These are phyloP conservation scores for Cercospora janseana DNA, from an alignment of 2,329 filamentous ascomycete genomes.

Conservation along the genomic window DNA sequence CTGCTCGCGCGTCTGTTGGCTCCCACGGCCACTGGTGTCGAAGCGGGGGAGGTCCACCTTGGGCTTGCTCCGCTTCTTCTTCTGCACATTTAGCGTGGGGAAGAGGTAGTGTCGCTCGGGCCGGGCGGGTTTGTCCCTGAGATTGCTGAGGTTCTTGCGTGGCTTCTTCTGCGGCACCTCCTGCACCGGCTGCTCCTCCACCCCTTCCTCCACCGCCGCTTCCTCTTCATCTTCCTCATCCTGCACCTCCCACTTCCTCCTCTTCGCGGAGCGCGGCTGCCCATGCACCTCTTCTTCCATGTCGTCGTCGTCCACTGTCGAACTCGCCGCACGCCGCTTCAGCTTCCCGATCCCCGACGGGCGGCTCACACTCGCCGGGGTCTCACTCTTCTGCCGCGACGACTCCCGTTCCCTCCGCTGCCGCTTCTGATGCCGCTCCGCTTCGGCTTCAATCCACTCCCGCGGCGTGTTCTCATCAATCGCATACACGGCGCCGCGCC, in stretches of 20 bases:
- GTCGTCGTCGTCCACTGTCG: too few relatives aligned
- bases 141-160: slow-evolving; percentile 5
- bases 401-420: slow-evolving; percentile 7
- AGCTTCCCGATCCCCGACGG: background rate
- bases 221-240: background rate
- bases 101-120: slow-evolving; percentile 9
- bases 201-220: background rate
- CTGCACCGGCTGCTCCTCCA: background rate
- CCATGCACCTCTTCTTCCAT: too few relatives aligned
- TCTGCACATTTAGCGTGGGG: background rate
- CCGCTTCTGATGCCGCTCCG: slow-evolving; percentile 8
- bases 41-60: background rate
- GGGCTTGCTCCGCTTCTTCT: slow-evolving; percentile 4
- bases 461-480: slow-evolving; percentile 24
- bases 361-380: background rate
- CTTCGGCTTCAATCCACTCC: slow-evolving; percentile 25
- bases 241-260: background rate
- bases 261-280: background rate
- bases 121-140: slow-evolving; percentile 4
- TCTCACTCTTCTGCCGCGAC: slow-evolving; percentile 1
- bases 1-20: background rate
- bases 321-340: too few relatives aligned
- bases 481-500: slow-evolving; percentile 23
- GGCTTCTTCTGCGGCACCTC: slow-evolving; percentile 11
- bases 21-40: background rate